A percentile compares a stretch with the other conserved stretches of the same genome.
Evolutionary conservation across 2,329 filamentous ascomycete genomes (phyloP).

Genomic region (Hawksworthiomyces lignivorus): DNA sequence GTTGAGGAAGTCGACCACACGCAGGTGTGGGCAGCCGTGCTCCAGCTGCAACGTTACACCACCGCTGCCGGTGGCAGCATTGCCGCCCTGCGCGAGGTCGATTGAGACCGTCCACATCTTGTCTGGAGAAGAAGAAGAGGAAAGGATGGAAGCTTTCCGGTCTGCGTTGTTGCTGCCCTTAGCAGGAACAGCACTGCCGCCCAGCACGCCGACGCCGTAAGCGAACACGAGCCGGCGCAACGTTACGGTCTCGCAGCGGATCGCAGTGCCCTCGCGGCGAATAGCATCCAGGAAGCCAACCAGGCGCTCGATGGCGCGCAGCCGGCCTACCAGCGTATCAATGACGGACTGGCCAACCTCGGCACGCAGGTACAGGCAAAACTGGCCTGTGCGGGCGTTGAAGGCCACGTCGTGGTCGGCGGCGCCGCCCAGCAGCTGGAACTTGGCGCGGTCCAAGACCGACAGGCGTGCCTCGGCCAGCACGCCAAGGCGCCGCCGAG

Average conservation of each 20-base stretch:
- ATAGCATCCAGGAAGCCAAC: conserved; percentile 63
- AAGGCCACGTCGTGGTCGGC: conserved; percentile 58
- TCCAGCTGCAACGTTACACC: conserved; percentile 56
- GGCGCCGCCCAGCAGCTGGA: conserved; percentile 42
- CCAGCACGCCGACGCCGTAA: conserved; percentile 39
- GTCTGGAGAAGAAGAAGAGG: too few species aligned
- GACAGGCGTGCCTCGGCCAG: conserved; percentile 47
- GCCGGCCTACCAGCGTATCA: conserved; percentile 47
- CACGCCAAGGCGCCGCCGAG: conserved; percentile 24
- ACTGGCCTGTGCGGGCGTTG: conserved; percentile 49
- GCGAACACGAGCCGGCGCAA: conserved; percentile 59
- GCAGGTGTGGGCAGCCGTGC: conserved; percentile 58
- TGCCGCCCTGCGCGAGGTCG: conserved; percentile 46
- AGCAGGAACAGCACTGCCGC: too few species aligned
- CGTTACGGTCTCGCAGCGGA: conserved; percentile 51
- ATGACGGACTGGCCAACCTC: conserved; percentile 53
- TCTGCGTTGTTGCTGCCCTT: conserved; percentile 1
- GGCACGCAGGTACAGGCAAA: conserved; percentile 53
- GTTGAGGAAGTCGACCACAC: conserved; percentile 52
- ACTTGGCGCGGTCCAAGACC: conserved; percentile 45
- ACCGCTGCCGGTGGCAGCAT: too few species aligned
- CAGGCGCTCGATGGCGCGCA: conserved; percentile 62
- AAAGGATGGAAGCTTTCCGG: too few species aligned
- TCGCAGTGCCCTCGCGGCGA: conserved; percentile 43
- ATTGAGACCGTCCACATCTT: conserved; percentile 47